Evolutionary conservation across 2,329 filamentous ascomycete species (phyloP).

Genomic region (Domatiomyces catenatus): DNA sequence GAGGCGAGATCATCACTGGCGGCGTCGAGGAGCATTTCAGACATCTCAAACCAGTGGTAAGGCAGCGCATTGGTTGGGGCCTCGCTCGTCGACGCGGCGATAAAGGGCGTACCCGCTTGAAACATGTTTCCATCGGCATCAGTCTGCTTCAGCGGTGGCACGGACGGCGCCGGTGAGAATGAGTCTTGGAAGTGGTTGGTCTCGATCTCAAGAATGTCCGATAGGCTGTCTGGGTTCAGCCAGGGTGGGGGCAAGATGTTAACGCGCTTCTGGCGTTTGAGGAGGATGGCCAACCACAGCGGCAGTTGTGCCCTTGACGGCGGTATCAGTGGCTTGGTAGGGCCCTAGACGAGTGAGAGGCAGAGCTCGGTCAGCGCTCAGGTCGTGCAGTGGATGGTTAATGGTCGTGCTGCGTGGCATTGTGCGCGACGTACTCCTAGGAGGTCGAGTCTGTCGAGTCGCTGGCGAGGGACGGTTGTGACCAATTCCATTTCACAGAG

Average conservation of each 20-base stretch:
- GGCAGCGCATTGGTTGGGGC: conserved; percentile 58
- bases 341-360: conserved; percentile 43
- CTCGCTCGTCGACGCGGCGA: conserved; percentile 56
- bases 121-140: conserved; percentile 28
- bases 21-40: conserved; percentile 71
- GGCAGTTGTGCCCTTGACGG: conserved; percentile 67
- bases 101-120: conserved; percentile 54
- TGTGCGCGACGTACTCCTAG: conserved; percentile 53
- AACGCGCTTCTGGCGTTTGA: conserved; percentile 85
- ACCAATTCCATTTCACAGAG: conserved; percentile 96
- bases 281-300: conserved; percentile 84
- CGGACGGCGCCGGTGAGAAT: conserved; percentile 63
- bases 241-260: conserved; percentile 86
- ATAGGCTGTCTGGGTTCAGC: conserved; percentile 63
- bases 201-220: conserved; percentile 65
- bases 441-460: conserved; percentile 70
- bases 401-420: conserved; percentile 10
- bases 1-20: conserved; percentile 68
- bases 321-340: conserved; percentile 59
- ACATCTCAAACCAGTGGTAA: conserved; percentile 90
- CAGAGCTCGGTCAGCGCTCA: background rate
- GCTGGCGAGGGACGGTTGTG: conserved; percentile 79
- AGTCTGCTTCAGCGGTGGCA: conserved; percentile 17
- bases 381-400: background rate
- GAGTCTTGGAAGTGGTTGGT: conserved; percentile 53